phyloP scores from a whole-genome alignment of 495 filamentous ascomycete genomes.

The Amphirosellinia nigrospora region DNA sequence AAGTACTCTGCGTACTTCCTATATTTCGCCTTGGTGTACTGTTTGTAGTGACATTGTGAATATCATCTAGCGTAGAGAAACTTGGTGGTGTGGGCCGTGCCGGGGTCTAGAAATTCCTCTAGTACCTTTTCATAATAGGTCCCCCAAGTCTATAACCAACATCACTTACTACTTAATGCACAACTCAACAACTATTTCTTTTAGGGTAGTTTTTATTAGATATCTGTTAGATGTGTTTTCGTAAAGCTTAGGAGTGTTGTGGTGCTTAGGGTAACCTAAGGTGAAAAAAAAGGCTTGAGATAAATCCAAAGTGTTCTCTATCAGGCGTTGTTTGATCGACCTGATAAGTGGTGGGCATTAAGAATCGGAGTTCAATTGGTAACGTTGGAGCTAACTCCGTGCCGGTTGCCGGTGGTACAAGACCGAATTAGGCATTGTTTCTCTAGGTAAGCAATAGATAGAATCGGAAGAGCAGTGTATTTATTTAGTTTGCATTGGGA shows the following conservation, averaged over 20 bases:
- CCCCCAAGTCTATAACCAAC: neutral
- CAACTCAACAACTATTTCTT: too few species aligned
- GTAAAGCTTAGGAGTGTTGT: neutral
- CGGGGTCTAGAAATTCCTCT: neutral
- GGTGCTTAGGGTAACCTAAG: neutral
- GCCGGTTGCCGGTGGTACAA: neutral
- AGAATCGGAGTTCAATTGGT: neutral
- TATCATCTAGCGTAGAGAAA: neutral
- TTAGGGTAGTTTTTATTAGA: neutral
- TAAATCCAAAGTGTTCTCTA: neutral
- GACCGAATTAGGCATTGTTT: neutral
- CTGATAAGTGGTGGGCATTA: neutral
- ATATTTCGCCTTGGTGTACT: neutral
- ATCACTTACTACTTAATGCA: neutral
- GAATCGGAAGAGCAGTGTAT: neutral
- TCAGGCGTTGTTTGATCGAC: neutral
- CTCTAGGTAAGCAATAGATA: neutral
- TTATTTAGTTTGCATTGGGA: neutral
- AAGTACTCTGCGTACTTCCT: neutral
- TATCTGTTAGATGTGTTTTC: neutral
- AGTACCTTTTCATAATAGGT: neutral
- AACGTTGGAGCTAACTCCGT: neutral
- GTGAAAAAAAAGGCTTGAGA: neutral
- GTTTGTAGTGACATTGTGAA: neutral
- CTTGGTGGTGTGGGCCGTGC: neutral